Percentiles rank a stretch among this genome's conserved stretches.
Evolutionary conservation across 2,329 filamentous ascomycete species (phyloP).

Genomic region (Claviceps sp.): DNA sequence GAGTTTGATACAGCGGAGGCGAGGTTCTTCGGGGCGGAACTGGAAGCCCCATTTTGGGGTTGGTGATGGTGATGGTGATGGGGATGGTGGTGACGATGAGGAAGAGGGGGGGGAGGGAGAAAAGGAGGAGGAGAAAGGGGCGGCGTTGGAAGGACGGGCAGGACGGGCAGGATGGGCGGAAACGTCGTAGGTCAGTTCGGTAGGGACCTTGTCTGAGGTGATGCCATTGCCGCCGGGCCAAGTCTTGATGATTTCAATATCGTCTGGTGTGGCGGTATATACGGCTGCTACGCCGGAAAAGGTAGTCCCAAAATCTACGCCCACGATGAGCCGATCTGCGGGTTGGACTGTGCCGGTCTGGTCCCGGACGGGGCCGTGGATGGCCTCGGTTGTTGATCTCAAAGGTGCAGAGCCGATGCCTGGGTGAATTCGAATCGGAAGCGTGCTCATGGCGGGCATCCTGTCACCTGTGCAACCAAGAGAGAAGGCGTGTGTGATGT

Average conservation of each 20-base stretch:
- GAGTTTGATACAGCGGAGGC: conserved; percentile 71
- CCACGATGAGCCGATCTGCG: conserved; percentile 58
- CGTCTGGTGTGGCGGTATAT: conserved; percentile 63
- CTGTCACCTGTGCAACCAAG: no score
- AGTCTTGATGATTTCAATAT: conserved; percentile 71
- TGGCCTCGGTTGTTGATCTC: conserved; percentile 46
- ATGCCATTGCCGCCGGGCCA: conserved; percentile 78
- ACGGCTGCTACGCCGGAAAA: conserved; percentile 65
- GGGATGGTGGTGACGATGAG: no score
- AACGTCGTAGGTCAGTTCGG: conserved; percentile 55
- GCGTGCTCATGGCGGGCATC: conserved; percentile 36
- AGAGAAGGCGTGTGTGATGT: no score
- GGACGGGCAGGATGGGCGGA: conserved; percentile 11
- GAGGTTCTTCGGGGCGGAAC: conserved; percentile 62
- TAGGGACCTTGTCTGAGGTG: conserved; percentile 78
- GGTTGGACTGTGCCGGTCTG: conserved; percentile 36
- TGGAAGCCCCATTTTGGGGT: conserved; percentile 68
- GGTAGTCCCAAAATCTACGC: conserved; percentile 75
- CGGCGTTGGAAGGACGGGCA: conserved; percentile 8
- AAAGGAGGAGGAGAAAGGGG: conserved; percentile 20
- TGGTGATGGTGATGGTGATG: conserved; percentile 10
- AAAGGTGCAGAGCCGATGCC: conserved; percentile 38
- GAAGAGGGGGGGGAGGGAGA: no score
- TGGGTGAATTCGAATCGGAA: conserved; percentile 33
- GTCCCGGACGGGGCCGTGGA: conserved; percentile 47